Percentiles rank a stretch among this genome's conserved stretches.
Evolutionary conservation across 192 early-diverging fungal species (phyloP).

Genomic region (Martensiomyces pterosporus): DNA sequence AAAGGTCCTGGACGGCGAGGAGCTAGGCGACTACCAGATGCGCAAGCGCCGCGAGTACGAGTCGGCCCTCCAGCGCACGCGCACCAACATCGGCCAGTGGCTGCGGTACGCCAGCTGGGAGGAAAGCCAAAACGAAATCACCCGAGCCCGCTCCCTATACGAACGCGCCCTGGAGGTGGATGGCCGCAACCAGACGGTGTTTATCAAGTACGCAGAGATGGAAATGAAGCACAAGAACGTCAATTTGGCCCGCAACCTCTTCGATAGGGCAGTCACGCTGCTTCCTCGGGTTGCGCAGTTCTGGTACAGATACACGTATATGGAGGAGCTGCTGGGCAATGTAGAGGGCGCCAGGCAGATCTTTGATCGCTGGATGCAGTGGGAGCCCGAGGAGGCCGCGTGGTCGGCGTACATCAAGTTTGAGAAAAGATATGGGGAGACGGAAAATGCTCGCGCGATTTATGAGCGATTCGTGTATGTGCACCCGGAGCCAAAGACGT

Average conservation of each 20-base stretch:
- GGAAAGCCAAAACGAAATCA: constrained; percentile 82
- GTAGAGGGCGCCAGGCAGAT: constrained; percentile 82
- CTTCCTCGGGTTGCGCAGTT: constrained; percentile 82
- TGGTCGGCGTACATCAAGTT: constrained; percentile 96
- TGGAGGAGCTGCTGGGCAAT: constrained; percentile 97
- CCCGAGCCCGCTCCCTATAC: constrained; percentile 80
- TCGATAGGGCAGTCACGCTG: constrained; percentile 85
- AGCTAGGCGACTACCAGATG: constrained; percentile 85
- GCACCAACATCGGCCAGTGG: constrained; percentile 85
- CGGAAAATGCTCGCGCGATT: constrained; percentile 72
- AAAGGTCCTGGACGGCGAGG: constrained; percentile 92
- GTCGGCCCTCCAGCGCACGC: constrained; percentile 80
- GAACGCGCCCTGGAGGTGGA: constrained; percentile 94
- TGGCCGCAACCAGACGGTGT: constrained; percentile 77
- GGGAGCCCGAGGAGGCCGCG: constrained; percentile 89
- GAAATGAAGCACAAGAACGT: constrained; percentile 97
- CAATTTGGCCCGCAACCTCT: constrained; percentile 89
- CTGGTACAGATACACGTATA: constrained; percentile 95
- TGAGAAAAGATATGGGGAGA: constrained; percentile 84
- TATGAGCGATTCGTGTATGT: constrained; percentile 83
- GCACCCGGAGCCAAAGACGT: constrained; percentile 90
- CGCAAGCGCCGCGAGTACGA: constrained; percentile 94
- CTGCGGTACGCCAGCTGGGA: constrained; percentile 97
- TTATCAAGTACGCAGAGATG: constrained; percentile 93
- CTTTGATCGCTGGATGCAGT: constrained; percentile 99